Evolutionary conservation across 2,329 filamentous ascomycete genomes (phyloP), one percentile per base, ranked within the genome.

Genomic region (Diaporthe eres): DNA sequence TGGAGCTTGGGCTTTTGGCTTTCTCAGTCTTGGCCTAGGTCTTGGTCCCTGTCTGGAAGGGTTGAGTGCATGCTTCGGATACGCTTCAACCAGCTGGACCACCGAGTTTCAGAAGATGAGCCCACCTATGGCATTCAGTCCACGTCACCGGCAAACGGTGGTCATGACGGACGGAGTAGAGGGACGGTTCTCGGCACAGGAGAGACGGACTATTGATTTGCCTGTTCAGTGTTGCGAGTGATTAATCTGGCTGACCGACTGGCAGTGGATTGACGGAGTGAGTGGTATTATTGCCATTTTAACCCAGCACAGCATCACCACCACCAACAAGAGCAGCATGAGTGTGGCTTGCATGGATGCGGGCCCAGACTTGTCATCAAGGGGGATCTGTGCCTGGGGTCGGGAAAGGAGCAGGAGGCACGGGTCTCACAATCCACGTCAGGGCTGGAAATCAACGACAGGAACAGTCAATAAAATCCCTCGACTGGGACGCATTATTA

Each of bases 381-480:
- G 65, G 65, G 65, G 65, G 65, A 70, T 70, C 65, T 70, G 65
- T 70, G 65, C 65, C 65, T 70, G 65, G 65, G 65, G 49, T 70
- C 49, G 49, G 65, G 65, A 55, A 55, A 70, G 65, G 65, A 55
- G 49, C 65, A 70, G 65, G 63, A 68, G 63, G 63, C 65, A 70
- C 65, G 49, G 65, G 65, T 70, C 65, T 70, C 65, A 70, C 65
- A 55, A 55, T 55, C 31, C 61, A n/a, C n/a, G 42, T 49, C 61
- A 67, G 61, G 61, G 44, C 44, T 31, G 44, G 28, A 17, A 49
- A 47, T n/a, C 34, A 22, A 19, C 49, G 22, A 55, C 47, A 42
- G n/a, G 44, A 34, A 55, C 49, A 34, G 34, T 42, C 65, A 70
- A 31, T 39, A 55, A 70, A 17, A 42, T 67, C 44, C 44, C 63